Base-by-base conservation (phyloP, 1,139 yeast species). In the Pichia cactophila region DNA sequence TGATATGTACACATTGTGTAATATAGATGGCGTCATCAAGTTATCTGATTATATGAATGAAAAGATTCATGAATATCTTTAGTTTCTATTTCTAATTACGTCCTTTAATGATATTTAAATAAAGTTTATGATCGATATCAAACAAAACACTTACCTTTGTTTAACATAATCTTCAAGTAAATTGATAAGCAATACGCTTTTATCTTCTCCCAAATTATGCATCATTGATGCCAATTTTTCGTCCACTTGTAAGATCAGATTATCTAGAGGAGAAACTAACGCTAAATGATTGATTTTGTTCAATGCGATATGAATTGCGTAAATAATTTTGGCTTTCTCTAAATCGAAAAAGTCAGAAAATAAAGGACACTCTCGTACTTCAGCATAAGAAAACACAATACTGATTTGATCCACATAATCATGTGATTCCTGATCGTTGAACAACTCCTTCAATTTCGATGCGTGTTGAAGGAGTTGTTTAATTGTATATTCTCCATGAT, bases 41-140 rank as follows among this genome's bases (percentile, higher is more conserved):
- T 69, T 85, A 49, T 78, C 83, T 48, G 89, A 84, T 42, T 69
- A 65, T 56, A 58, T 85, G 58, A 64, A 70, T 43, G 78, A 75
- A 41, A 66, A 70, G 51, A 58, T 83, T 33, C 47, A 44, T 44
- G 46, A 51, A 29, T 40, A 46, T 33, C 39, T 55, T 37, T 40
- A 37, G 23, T 28, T 14, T 26, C 28, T 14, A 23, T 5, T n/a
- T 17, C 5, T n/a, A 14, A 2, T 16, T 16, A 14, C 7, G 9
- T 23, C 26, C 28, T 39, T 39, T 23, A 12, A 23, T 14, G 16
- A 16, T 39, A 5, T 39, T 26, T 28, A 8, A 14, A 14, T 2
- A 2, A 16, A 16, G 4, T 35, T 35, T 35, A 26, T 33, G 40
- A 23, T 23, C 23, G 5, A 23, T 4, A 23, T 23, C 5, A 23